These are phyloP conservation scores for Phyllostachys edulis DNA, from an alignment of 176 grass and related monocot species.

Conservation along the genomic window DNA sequence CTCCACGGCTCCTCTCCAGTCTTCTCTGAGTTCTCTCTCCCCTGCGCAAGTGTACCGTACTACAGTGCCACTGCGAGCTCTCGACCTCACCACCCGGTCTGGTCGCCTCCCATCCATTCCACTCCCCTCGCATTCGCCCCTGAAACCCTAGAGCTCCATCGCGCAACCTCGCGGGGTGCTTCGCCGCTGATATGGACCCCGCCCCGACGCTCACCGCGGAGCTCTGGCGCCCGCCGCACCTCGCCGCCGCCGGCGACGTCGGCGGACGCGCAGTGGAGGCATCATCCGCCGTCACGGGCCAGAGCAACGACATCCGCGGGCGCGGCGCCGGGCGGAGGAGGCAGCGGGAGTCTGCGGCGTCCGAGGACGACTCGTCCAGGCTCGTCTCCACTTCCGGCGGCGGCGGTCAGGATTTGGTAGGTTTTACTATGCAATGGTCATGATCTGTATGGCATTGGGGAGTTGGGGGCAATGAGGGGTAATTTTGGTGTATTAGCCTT, in stretches of 20 bases:
- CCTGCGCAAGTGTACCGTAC: slow-evolving; percentile 22
- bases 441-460: slow-evolving; percentile 2
- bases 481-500: slow-evolving; percentile 6
- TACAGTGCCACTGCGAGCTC: slow-evolving; percentile 39
- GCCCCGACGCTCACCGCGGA: slow-evolving; percentile 32
- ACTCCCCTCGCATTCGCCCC: background rate
- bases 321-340: slow-evolving; percentile 36
- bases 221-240: slow-evolving; percentile 43
- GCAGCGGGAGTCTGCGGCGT: slow-evolving; percentile 21
- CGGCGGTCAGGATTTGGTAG: slow-evolving; percentile 59
- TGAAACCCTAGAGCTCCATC: slow-evolving; percentile 39
- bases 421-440: background rate
- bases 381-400: slow-evolving; percentile 64
- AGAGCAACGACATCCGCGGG: slow-evolving; percentile 51
- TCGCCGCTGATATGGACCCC: slow-evolving; percentile 23
- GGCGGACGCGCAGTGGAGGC: slow-evolving; percentile 36
- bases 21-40: background rate
- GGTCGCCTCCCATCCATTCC: slow-evolving; percentile 9
- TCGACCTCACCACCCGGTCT: slow-evolving; percentile 49
- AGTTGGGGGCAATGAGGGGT: background rate
- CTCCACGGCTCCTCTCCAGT: background rate
- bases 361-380: slow-evolving; percentile 77
- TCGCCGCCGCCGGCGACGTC: background rate
- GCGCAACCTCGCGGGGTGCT: background rate
- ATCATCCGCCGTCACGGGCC: slow-evolving; percentile 60